A percentile compares a stretch with the other conserved stretches of the same genome.
These are phyloP conservation scores for Lignosus rhinocerotis DNA, from an alignment of 1,284 basidiomycete genomes.

Conservation along the genomic window DNA sequence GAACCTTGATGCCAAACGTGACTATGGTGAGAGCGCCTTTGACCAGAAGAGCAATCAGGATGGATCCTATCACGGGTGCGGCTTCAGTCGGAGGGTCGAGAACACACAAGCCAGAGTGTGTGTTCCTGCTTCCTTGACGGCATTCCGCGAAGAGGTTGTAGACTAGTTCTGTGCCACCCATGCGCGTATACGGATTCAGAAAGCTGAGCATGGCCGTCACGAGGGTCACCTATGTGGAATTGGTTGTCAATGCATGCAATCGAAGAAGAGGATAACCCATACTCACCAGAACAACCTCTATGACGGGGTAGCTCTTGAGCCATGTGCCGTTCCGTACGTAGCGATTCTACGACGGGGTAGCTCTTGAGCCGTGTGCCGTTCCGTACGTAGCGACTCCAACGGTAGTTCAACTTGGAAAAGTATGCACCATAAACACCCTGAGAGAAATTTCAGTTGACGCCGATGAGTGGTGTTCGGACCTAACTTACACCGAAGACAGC, in stretches of 20 bases:
- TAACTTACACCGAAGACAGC: constrained; percentile 80
- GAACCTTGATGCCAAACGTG: constrained; percentile 93
- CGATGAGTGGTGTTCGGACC: neutral
- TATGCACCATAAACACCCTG: constrained; percentile 93
- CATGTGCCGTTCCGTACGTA: constrained; percentile 82
- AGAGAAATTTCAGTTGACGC: neutral
- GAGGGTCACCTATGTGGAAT: constrained; percentile 62
- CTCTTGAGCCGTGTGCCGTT: constrained; percentile 77
- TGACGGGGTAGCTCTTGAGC: constrained; percentile 77
- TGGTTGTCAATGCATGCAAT: constrained; percentile 12
- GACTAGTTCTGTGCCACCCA: constrained; percentile 95
- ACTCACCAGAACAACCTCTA: constrained; percentile 83
- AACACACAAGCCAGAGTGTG: constrained; percentile 74
- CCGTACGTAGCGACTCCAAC: constrained; percentile 84
- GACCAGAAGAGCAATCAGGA: constrained; percentile 77
- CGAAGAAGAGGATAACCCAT: neutral
- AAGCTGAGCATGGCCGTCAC: constrained; percentile 81
- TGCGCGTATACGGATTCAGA: constrained; percentile 87
- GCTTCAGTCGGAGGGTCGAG: constrained; percentile 64
- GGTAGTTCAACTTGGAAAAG: constrained; percentile 90
- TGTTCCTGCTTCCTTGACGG: constrained; percentile 50
- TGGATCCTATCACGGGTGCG: constrained; percentile 64
- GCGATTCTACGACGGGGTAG: constrained; percentile 87
- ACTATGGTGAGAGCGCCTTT: constrained; percentile 86
- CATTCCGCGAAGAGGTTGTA: constrained; percentile 92